Evolutionary conservation across 139 green algal species (phyloP), one percentile per base, ranked within the genome.

Genomic region (Yamagishiella unicocca): DNA sequence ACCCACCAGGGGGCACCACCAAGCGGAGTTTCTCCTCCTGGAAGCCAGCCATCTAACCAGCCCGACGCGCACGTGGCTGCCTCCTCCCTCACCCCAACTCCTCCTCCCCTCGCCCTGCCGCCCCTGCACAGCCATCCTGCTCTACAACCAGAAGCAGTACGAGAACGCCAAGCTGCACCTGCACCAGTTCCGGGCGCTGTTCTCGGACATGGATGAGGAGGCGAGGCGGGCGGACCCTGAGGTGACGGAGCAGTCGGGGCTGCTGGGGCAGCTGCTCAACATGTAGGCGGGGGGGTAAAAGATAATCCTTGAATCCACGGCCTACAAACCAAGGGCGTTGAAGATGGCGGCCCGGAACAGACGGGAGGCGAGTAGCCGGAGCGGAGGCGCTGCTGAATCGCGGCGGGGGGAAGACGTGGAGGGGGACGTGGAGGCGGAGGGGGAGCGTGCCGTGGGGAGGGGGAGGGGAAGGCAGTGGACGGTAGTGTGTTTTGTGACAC

Each of bases 81-180:
- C n/a, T n/a, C 40, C 4, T 78, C 61, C 61, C 67, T n/a, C 38
- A 37, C n/a, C 58, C 42, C 40, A 22, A 40, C 61, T 42, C 4
- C 72, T 53, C 50, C 33, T 4, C 29, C 25, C 61, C 35, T 22
- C 58, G 4, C 76, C 58, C 75, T 31, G 2, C 42, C 10, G 21
- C 45, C 42, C 46, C 29, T n/a, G 12, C 12, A 55, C 92, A 95
- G 92, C 93, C 9, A 90, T 95, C 68, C 92, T 95, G 85, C 90
- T 95, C 29, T 83, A 91, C 75, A 89, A 83, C 50, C 37, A 72
- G 5, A 92, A 90, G 40, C 62, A 92, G 38, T 27, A 75, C 37
- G 89, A 88, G 33, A 37, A 33, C 19, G 84, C 93, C 25, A 73
- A 77, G 66, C 4, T 85, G 71, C 87, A 92, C 27, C 89, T 92